Evolutionary conservation across 1,284 basidiomycete genomes (phyloP).

Genomic region (Grifola frondosa): DNA sequence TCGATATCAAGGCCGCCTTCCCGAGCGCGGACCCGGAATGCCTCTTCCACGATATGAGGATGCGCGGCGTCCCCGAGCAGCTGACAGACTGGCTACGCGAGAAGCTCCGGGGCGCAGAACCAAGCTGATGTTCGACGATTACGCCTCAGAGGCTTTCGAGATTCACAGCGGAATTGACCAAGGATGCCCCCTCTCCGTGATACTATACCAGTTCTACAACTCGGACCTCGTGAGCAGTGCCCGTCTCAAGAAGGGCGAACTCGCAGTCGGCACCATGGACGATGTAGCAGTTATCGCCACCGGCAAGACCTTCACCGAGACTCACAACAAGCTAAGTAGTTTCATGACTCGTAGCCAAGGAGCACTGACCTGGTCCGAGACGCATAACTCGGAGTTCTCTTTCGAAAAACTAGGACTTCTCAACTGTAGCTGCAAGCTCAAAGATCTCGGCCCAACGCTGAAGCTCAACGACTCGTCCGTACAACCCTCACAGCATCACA

Average conservation of each 20-base stretch:
- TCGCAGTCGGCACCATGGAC: conserved; percentile 31
- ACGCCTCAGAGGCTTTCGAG: conserved; percentile 18
- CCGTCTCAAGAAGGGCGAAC: conserved; percentile 10
- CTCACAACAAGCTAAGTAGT: conserved; percentile 13
- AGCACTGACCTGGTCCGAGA: conserved; percentile 21
- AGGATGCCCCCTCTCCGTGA: conserved; percentile 34
- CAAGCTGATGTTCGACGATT: conserved; percentile 31
- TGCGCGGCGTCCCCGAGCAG: conserved; percentile 26
- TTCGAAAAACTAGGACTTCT: conserved; percentile 27
- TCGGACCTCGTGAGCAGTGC: conserved; percentile 24
- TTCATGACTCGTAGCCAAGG: conserved; percentile 23
- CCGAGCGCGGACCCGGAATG: conserved; percentile 30
- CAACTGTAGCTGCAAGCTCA: conserved; percentile 5
- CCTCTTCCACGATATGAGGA: conserved; percentile 34
- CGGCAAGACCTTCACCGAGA: conserved; percentile 13
- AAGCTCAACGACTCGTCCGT: conserved; percentile 6
- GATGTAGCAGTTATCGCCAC: conserved; percentile 21
- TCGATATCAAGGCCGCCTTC: conserved; percentile 43
- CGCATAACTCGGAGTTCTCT: conserved; percentile 26
- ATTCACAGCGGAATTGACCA: conserved; percentile 34
- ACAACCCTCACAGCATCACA: conserved; percentile 17
- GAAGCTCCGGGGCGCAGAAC: conserved; percentile 26
- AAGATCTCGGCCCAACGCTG: conserved; percentile 11
- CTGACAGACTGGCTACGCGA: conserved; percentile 23
- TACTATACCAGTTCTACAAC: conserved; percentile 37